A percentile compares a stretch with the other conserved stretches of the same genome.
These are phyloP conservation scores for Sarcocystis neurona DNA, from an alignment of 169 alveolate species.

Conservation along the genomic window DNA sequence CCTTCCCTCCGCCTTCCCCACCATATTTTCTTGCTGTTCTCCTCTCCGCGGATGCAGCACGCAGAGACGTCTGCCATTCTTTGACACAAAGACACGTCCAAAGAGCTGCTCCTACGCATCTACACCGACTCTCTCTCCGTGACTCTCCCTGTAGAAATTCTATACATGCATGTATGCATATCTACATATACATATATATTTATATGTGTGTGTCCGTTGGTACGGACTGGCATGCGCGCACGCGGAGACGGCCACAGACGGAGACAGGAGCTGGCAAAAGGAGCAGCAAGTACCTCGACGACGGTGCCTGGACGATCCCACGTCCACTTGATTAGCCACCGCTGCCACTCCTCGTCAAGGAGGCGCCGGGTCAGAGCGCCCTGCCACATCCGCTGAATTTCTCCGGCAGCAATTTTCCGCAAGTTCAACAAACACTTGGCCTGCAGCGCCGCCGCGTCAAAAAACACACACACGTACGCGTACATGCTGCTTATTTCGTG, in stretches of 20 bases:
- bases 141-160: no score
- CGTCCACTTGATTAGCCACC: slow-evolving; percentile 56
- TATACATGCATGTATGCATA: not conserved
- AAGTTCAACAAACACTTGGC: slow-evolving; percentile 1
- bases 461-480: not conserved
- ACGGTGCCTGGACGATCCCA: slow-evolving; percentile 50
- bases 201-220: not conserved
- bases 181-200: not conserved
- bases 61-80: no score
- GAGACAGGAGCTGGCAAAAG: not conserved
- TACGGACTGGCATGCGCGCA: not conserved
- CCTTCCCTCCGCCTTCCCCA: no score
- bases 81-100: no score
- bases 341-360: slow-evolving; percentile 57
- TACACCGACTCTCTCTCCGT: no score
- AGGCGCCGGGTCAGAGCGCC: slow-evolving; percentile 29
- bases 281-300: slow-evolving; percentile 44
- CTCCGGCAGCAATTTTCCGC: slow-evolving; percentile 45
- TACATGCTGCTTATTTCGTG: no score
- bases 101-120: no score
- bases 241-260: not conserved
- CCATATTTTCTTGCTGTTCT: no score
- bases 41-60: no score
- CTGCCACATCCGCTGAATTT: slow-evolving; percentile 50
- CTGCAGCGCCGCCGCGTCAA: not conserved